Evolutionary conservation across 441 rosid genomes (phyloP), one percentile per base, ranked within the genome.

Genomic region (Hura crepitans): DNA sequence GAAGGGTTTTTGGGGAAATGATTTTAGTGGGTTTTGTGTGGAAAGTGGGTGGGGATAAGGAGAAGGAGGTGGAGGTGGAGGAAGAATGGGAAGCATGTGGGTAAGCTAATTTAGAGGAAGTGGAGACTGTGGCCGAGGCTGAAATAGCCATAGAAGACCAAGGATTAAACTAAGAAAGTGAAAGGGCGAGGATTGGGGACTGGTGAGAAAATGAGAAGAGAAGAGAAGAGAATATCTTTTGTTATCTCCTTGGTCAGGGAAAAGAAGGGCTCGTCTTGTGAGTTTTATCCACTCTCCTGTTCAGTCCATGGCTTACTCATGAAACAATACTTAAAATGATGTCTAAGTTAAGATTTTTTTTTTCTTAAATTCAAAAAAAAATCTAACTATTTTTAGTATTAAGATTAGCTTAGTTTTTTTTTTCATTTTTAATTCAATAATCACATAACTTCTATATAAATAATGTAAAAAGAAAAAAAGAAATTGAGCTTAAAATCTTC

Each of bases 111-210:
- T 74, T 84, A 0, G 83, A 62, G 59, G 84, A 65, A 54, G 82
- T 71, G 31, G 75, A 39, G 43, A 75, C 73, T 4, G 86, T 73
- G 20, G 85, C 73, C 8, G 85, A 59, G 50, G 86, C 77, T 43
- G 88, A 77, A 55, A 87, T 74, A 30, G 91, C 89, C 89, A 85
- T 86, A 37, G 68, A 17, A 37, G 49, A 13, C 11, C 15, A 20
- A 27, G 42, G 15, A 39, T 14, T 31, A 33, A 47, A 11, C 70
- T 47, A 47, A 14, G 37, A 22, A 49, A 31, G 50, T 56, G 23
- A 2, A 12, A 58, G 63, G 25, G 43, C 1, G 55, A 12, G 53
- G 25, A 22, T 7, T 20, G 46, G 22, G 12, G 30, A 14, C 14
- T 39, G 25, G 4, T 1, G 1, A 2, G 4, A 12, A 49, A n/a